A percentile compares a stretch with the other conserved stretches of the same genome.
These are phyloP conservation scores for Lathyrus oleraceus DNA, from an alignment of 306 rosid species.

Conservation along the genomic window DNA sequence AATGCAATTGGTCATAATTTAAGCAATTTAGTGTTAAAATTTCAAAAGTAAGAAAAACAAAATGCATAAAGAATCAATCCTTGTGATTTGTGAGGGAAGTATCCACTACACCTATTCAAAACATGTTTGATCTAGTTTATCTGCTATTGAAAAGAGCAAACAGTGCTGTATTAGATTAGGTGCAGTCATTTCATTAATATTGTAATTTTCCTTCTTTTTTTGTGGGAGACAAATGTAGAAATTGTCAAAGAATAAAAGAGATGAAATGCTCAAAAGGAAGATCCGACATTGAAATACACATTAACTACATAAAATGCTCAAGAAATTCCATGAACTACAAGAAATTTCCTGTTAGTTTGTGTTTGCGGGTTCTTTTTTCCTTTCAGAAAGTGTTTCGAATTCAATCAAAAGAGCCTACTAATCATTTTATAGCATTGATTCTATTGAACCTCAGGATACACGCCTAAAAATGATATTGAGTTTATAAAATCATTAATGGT, in stretches of 20 bases:
- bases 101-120: constrained; percentile 24
- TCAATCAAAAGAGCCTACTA: neutral
- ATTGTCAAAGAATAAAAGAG: neutral
- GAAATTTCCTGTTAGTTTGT: neutral
- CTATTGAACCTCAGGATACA: too few species aligned
- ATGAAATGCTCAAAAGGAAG: neutral
- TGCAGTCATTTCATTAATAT: neutral
- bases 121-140: constrained; percentile 1
- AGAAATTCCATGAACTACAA: constrained; percentile 1
- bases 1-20: constrained; percentile 21
- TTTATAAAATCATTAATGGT: too few species aligned
- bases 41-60: constrained; percentile 13
- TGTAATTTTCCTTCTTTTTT: constrained; percentile 14
- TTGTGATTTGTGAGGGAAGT: constrained; percentile 8
- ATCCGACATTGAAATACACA: neutral
- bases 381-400: constrained; percentile 25
- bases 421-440: neutral
- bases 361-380: neutral
- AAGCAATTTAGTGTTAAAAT: constrained; percentile 23
- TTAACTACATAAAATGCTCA: neutral
- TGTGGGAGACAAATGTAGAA: neutral
- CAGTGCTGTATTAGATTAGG: neutral
- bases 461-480: too few species aligned
- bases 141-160: constrained; percentile 10
- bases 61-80: constrained; percentile 8